phyloP scores from a whole-genome alignment of 2,329 filamentous ascomycete genomes.

The Diaporthe vexans region DNA sequence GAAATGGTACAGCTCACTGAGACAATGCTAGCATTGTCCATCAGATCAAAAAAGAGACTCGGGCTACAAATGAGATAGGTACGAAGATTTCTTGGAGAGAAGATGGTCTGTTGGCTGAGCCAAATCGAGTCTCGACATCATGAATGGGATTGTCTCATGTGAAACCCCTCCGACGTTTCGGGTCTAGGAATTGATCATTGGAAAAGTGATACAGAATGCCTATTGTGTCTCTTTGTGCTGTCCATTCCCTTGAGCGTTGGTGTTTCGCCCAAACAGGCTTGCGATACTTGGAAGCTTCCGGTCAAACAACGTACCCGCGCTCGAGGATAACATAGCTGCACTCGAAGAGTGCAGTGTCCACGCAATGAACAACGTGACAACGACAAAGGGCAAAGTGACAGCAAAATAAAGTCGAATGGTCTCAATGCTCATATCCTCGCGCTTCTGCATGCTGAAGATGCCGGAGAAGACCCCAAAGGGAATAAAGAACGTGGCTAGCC shows the following conservation, averaged over 20 bases:
- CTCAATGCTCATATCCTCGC: background rate
- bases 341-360: background rate
- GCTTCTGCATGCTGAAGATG: slow-evolving; percentile 3
- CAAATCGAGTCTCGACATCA: no score
- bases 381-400: background rate
- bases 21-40: background rate
- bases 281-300: no score
- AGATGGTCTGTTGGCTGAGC: no score
- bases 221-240: no score
- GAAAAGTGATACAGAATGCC: no score
- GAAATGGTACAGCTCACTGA: background rate
- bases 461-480: background rate
- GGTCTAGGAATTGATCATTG: no score
- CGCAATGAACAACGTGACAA: background rate
- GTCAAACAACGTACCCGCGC: background rate
- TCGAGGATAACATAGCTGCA: background rate
- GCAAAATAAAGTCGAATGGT: background rate
- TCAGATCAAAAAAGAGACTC: background rate
- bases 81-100: no score
- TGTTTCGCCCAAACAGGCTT: no score
- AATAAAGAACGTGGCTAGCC: slow-evolving; percentile 2
- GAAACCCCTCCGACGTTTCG: no score
- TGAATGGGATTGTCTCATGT: no score
- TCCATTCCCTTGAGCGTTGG: no score
- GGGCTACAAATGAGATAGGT: background rate